These are phyloP conservation scores for Adansonia madagascariensis DNA, from an alignment of 441 rosid species.

Conservation along the genomic window DNA sequence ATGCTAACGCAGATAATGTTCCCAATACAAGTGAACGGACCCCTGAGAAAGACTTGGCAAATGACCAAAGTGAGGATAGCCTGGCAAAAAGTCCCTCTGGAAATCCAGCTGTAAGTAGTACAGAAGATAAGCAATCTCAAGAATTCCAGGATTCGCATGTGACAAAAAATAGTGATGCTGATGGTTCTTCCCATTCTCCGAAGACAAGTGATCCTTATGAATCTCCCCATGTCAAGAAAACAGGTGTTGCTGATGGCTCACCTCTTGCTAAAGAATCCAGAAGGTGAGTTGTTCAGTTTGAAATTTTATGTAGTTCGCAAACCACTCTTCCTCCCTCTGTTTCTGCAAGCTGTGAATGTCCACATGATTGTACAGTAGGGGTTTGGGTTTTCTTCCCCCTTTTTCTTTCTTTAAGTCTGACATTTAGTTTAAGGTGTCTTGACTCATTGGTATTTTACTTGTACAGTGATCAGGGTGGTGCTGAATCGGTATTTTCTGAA, in stretches of 20 bases:
- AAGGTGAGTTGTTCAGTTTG: slow-evolving; percentile 40
- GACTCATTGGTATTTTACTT: slow-evolving; percentile 25
- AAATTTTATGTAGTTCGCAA: not conserved
- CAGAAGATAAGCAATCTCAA: slow-evolving; percentile 48
- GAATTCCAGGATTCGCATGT: slow-evolving; percentile 53
- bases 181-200: slow-evolving; percentile 60
- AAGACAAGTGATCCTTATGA: slow-evolving; percentile 33
- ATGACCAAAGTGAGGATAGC: slow-evolving; percentile 51
- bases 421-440: slow-evolving; percentile 23
- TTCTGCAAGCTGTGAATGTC: not conserved
- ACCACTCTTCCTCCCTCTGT: not conserved
- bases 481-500: slow-evolving; percentile 56
- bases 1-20: slow-evolving; percentile 49
- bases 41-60: slow-evolving; percentile 56
- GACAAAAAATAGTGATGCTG: slow-evolving; percentile 44
- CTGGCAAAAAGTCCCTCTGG: slow-evolving; percentile 44
- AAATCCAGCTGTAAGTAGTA: slow-evolving; percentile 44
- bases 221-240: slow-evolving; percentile 19
- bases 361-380: slow-evolving; percentile 9
- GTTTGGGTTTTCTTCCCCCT: not conserved
- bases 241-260: slow-evolving; percentile 5
- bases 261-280: slow-evolving; percentile 44
- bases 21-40: slow-evolving; percentile 42
- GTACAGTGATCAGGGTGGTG: slow-evolving; percentile 66
- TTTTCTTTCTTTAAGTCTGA: slow-evolving; percentile 19